phyloP scores from a whole-genome alignment of 2,329 filamentous ascomycete species.

The Penicillium sp. region DNA sequence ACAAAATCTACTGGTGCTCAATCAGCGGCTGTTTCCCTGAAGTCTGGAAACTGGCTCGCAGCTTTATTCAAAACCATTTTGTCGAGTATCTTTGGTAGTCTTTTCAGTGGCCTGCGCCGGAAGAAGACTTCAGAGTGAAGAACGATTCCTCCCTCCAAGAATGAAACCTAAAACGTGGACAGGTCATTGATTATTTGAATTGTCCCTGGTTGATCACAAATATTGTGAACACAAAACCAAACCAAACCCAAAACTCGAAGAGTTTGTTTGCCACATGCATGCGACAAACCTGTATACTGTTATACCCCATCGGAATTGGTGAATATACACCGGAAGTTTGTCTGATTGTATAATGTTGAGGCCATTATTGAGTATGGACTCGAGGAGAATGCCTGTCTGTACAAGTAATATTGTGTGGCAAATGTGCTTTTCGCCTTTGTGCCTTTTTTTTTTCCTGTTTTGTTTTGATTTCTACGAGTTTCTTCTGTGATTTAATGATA shows the following conservation, averaged over 20 bases:
- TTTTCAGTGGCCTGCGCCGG: slow-evolving; percentile 39
- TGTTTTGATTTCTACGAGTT: slow-evolving; percentile 12
- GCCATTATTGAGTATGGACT: slow-evolving; percentile 6
- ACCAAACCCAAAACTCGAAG: not conserved
- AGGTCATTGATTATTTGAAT: not conserved
- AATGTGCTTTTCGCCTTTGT: slow-evolving; percentile 2
- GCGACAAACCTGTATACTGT: slow-evolving; percentile 4
- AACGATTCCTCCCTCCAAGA: slow-evolving; percentile 20
- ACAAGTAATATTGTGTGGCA: not conserved
- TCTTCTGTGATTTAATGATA: slow-evolving; percentile 12
- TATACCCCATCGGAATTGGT: slow-evolving; percentile 5
- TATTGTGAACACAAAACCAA: not conserved
- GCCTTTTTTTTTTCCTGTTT: slow-evolving; percentile 3
- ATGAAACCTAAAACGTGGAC: slow-evolving; percentile 12
- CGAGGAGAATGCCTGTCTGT: slow-evolving; percentile 4
- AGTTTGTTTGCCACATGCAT: not conserved
- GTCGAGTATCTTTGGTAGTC: slow-evolving; percentile 35
- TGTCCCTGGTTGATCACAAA: not conserved
- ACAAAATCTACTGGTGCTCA: slow-evolving; percentile 23
- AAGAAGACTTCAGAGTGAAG: slow-evolving; percentile 20
- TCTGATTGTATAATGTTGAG: slow-evolving; percentile 9
- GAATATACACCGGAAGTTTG: slow-evolving; percentile 10
- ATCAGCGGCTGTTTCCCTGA: slow-evolving; percentile 37
- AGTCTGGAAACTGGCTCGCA: slow-evolving; percentile 39
- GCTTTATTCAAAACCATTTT: slow-evolving; percentile 38